These are phyloP conservation scores for Gynostemma pentaphyllum DNA, from an alignment of 306 rosid species.

Conservation along the genomic window DNA sequence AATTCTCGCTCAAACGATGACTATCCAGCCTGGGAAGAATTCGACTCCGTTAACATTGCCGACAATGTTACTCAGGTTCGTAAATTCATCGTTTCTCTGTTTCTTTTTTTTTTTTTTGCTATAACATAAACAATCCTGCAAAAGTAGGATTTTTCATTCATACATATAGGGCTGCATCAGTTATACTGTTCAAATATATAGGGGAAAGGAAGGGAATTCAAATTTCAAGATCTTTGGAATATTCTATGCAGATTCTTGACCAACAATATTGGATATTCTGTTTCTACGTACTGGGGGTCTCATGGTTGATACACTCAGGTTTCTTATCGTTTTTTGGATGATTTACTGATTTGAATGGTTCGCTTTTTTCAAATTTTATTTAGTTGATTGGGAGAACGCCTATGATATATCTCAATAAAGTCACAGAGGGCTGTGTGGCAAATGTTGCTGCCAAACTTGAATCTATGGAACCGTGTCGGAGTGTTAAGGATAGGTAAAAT, in stretches of 20 bases:
- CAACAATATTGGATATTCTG: not conserved
- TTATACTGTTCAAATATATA: not conserved
- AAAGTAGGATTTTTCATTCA: not conserved
- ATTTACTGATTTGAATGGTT: constrained; percentile 5
- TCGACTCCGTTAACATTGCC: constrained; percentile 78
- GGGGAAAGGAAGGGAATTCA: not conserved
- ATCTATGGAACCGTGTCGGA: constrained; percentile 92
- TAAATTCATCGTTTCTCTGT: not conserved
- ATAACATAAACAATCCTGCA: no score
- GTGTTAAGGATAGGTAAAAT: constrained; percentile 83
- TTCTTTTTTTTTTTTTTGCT: not conserved
- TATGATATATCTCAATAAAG: constrained; percentile 87
- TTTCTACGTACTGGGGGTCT: not conserved
- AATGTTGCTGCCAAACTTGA: constrained; percentile 94
- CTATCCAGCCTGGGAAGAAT: constrained; percentile 36
- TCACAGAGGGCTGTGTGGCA: constrained; percentile 67
- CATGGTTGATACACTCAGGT: not conserved
- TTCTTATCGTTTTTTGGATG: not conserved
- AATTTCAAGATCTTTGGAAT: not conserved
- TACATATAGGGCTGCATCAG: not conserved
- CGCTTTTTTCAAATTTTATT: constrained; percentile 9
- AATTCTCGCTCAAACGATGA: constrained; percentile 20
- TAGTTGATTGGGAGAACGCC: constrained; percentile 93
- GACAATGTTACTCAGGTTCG: constrained; percentile 86
- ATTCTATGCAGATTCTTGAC: not conserved